Conservation (phyloP, 179 eudicot species). For the Beta corolliflora region DNA sequence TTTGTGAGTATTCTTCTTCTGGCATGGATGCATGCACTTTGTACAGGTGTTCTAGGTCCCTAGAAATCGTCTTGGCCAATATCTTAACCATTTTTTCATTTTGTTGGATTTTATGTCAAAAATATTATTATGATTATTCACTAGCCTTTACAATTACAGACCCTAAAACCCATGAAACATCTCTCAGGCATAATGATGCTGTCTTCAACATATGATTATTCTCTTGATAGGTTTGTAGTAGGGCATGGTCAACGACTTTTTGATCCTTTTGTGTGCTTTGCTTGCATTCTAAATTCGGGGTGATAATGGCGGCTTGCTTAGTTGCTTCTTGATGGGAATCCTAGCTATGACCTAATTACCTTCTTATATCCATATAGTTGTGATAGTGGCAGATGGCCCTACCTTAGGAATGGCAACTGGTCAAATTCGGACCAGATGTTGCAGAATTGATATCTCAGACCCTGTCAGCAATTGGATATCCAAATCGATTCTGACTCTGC, state of each 20-base stretch:
- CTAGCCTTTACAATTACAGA: too few relatives aligned
- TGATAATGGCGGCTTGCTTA: not conserved
- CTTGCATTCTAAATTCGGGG: not conserved
- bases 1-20: conserved; percentile 46
- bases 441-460: too few relatives aligned
- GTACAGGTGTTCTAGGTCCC: not conserved
- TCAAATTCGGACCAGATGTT: too few relatives aligned
- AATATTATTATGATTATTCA: not conserved
- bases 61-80: not conserved
- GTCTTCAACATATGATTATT: not conserved
- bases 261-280: not conserved
- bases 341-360: too few relatives aligned
- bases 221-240: not conserved
- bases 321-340: not conserved
- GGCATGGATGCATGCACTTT: conserved; percentile 10
- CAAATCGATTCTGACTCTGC: too few relatives aligned
- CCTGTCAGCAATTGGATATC: too few relatives aligned
- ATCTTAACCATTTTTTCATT: not conserved
- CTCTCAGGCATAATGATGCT: not conserved
- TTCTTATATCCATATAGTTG: not conserved
- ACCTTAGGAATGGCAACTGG: too few relatives aligned
- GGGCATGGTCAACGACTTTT: not conserved
- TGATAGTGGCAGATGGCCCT: not conserved
- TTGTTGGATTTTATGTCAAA: not conserved
- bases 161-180: not conserved